Conservation (phyloP, 768 basidiomycete species). For the Suillus hirtellus region DNA sequence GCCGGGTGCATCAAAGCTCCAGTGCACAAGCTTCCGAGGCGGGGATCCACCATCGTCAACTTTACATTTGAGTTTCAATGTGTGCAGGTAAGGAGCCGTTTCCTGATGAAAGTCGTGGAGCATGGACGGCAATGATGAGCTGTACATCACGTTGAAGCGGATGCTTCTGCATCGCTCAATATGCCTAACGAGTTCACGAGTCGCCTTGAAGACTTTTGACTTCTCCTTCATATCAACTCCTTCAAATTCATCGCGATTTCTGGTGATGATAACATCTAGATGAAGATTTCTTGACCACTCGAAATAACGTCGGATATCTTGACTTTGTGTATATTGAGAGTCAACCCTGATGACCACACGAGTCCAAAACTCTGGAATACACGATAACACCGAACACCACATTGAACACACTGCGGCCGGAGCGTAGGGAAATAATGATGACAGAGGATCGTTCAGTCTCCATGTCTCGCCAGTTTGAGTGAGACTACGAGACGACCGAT, state of each 20-base stretch:
- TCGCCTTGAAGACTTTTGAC: not conserved
- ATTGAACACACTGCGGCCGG: conserved; percentile 12
- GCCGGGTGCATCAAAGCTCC: conserved; percentile 5
- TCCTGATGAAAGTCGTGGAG: not conserved
- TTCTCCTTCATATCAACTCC: not conserved
- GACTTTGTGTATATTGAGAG: not conserved
- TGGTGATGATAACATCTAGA: conserved; percentile 11
- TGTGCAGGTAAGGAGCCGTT: conserved; percentile 3
- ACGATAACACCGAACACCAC: conserved; percentile 10
- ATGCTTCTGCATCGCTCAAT: conserved; percentile 13
- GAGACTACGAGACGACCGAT: conserved; percentile 1
- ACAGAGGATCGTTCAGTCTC: conserved; percentile 2
- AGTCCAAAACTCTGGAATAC: conserved; percentile 15
- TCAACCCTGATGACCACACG: conserved; percentile 12
- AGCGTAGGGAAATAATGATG: conserved; percentile 12
- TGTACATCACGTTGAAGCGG: conserved; percentile 2
- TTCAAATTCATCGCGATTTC: conserved; percentile 3
- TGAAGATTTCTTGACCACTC: conserved; percentile 12
- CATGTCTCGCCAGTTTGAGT: conserved; percentile 4
- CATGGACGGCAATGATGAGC: conserved; percentile 12
- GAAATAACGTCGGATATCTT: conserved; percentile 6
- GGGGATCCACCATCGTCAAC: conserved; percentile 7
- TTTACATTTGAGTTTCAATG: conserved; percentile 9
- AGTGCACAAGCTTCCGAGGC: not conserved
- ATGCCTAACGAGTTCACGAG: not conserved